phyloP scores from a whole-genome alignment of 2,329 filamentous ascomycete genomes.

The Alternaria sp. region DNA sequence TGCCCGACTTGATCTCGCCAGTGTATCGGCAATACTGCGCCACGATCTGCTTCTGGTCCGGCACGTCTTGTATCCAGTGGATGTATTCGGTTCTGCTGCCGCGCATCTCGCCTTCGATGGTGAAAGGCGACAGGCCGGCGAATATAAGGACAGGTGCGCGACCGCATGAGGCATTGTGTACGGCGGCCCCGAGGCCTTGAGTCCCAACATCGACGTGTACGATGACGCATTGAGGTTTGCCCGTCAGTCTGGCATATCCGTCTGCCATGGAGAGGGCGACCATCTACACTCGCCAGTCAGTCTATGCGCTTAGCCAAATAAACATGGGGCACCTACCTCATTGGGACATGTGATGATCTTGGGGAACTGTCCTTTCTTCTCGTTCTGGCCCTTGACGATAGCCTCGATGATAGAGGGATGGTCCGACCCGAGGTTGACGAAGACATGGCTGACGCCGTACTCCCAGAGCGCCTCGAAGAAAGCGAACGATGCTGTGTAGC shows the following conservation, averaged over 20 bases:
- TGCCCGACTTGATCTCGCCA: slow-evolving; percentile 82
- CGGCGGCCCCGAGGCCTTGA: slow-evolving; percentile 77
- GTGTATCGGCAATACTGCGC: slow-evolving; percentile 86
- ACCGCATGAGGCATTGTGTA: slow-evolving; percentile 81
- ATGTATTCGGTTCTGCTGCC: slow-evolving; percentile 80
- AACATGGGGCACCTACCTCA: slow-evolving; percentile 63
- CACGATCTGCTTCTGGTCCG: slow-evolving; percentile 82
- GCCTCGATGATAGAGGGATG: slow-evolving; percentile 83
- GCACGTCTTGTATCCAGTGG: slow-evolving; percentile 87
- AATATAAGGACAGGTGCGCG: slow-evolving; percentile 80
- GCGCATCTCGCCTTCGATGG: slow-evolving; percentile 78
- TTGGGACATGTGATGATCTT: slow-evolving; percentile 82
- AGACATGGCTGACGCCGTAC: slow-evolving; percentile 57
- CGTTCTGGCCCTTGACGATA: slow-evolving; percentile 78
- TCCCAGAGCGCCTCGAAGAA: slow-evolving; percentile 86
- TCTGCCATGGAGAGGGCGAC: slow-evolving; percentile 87
- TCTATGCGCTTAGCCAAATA: slow-evolving; percentile 9
- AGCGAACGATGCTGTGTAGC: slow-evolving; percentile 79
- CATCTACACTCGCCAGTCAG: slow-evolving; percentile 64
- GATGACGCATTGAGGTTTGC: slow-evolving; percentile 78
- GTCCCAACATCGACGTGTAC: slow-evolving; percentile 86
- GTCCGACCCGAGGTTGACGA: slow-evolving; percentile 75
- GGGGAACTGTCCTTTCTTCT: slow-evolving; percentile 71
- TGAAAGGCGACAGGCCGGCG: slow-evolving; percentile 79
- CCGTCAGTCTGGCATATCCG: slow-evolving; percentile 74